A percentile compares a stretch with the other conserved stretches of the same genome.
Conservation (phyloP, 2,329 filamentous ascomycete species). For the Scortechinia acanthostroma region DNA sequence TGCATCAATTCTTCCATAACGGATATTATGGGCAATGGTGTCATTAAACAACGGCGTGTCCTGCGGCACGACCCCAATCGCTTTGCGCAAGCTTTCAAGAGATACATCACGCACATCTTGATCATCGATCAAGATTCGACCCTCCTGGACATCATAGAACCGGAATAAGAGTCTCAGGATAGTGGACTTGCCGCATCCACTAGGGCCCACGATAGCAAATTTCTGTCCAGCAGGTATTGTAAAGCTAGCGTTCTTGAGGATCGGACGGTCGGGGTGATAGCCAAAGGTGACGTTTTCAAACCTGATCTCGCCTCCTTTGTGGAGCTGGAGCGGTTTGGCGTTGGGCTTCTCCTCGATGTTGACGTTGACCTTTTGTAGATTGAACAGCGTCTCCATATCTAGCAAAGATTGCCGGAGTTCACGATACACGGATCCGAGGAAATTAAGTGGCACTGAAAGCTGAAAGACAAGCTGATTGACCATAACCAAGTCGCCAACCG, state of each 20-base stretch:
- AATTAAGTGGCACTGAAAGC: constrained; percentile 92
- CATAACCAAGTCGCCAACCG: constrained; percentile 94
- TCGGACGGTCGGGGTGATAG: constrained; percentile 79
- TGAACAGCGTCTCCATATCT: constrained; percentile 98
- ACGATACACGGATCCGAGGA: constrained; percentile 93
- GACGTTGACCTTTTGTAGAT: constrained; percentile 91
- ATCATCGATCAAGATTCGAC: constrained; percentile 82
- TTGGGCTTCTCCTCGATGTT: constrained; percentile 71
- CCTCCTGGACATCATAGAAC: constrained; percentile 81
- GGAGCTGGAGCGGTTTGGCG: constrained; percentile 65
- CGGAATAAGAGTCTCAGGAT: constrained; percentile 85
- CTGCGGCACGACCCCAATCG: constrained; percentile 93
- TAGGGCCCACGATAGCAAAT: constrained; percentile 88
- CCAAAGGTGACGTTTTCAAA: constrained; percentile 95
- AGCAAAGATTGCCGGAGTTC: constrained; percentile 89
- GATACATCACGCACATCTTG: constrained; percentile 83
- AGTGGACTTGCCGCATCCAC: constrained; percentile 92
- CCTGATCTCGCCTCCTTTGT: constrained; percentile 71
- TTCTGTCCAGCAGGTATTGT: constrained; percentile 95
- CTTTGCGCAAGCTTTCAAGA: constrained; percentile 72
- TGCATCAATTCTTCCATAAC: constrained; percentile 78
- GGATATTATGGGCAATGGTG: constrained; percentile 90
- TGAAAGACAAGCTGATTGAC: constrained; percentile 98
- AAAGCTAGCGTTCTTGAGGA: constrained; percentile 75
- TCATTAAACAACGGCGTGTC: constrained; percentile 97